Evolutionary conservation across 1,284 basidiomycete genomes (phyloP).

Genomic region (Tilletia walkeri): DNA sequence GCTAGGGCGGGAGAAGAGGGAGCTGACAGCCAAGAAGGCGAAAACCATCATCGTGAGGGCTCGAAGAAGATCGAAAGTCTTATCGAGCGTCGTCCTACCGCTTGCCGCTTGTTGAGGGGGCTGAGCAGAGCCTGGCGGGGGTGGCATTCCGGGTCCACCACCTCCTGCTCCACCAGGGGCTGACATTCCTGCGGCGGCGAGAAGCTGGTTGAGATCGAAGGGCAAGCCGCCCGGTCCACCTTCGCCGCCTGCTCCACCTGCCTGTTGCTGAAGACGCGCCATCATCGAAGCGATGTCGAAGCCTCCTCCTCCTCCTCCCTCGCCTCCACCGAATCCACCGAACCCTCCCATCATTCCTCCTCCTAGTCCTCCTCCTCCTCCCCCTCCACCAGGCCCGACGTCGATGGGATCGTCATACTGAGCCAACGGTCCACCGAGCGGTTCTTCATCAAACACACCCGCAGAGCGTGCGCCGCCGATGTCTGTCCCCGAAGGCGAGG

Average conservation of each 20-base stretch:
- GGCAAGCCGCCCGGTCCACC: background rate
- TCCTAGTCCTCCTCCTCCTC: background rate
- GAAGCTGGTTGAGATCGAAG: conserved; percentile 16
- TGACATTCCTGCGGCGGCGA: conserved; percentile 1
- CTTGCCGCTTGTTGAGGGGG: background rate
- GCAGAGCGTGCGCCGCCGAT: background rate
- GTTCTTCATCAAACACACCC: background rate
- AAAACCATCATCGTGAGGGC: conserved; percentile 6
- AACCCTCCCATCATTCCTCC: background rate
- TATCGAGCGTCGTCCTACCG: conserved; percentile 1
- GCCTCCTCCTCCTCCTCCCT: background rate
- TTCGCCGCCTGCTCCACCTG: background rate
- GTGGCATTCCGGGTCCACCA: background rate
- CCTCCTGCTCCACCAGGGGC: background rate
- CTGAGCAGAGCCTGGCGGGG: background rate
- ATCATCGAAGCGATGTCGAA: conserved; percentile 6
- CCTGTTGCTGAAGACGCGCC: conserved; percentile 6
- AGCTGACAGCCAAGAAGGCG: conserved; percentile 12
- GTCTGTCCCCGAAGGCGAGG: conserved; percentile 17
- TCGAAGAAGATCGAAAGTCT: conserved; percentile 14
- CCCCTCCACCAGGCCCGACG: too few relatives aligned
- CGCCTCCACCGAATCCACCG: background rate
- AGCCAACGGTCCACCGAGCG: background rate
- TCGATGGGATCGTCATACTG: background rate
- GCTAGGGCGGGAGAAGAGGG: conserved; percentile 13